Conservation (phyloP, 768 basidiomycete species). For the Piloderma croceum region DNA sequence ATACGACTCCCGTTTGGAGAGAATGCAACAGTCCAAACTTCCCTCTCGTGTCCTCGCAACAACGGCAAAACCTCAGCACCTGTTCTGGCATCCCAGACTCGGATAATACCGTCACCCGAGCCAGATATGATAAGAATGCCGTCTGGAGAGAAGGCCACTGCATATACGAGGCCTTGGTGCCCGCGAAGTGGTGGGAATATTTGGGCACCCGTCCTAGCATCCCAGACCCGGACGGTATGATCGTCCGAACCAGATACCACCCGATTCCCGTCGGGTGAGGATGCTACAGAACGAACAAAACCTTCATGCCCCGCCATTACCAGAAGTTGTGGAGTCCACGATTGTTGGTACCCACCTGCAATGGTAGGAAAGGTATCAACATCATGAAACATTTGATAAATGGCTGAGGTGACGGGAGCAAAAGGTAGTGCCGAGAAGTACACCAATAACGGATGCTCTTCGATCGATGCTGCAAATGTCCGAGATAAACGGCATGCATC, state of each 20-base stretch:
- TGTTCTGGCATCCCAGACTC: conserved; percentile 24
- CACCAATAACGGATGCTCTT: too few species aligned
- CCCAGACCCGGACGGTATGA: conserved; percentile 22
- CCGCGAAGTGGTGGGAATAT: conserved; percentile 12
- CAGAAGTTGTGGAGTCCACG: conserved; percentile 27
- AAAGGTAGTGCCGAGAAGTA: conserved; percentile 28
- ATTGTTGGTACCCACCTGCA: conserved; percentile 24
- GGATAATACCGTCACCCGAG: conserved; percentile 20
- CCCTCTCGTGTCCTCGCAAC: conserved; percentile 14
- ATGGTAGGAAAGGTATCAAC: conserved; percentile 19
- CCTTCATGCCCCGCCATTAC: too few species aligned
- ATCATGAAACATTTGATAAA: conserved; percentile 24
- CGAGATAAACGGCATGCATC: too few species aligned
- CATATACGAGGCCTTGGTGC: conserved; percentile 7
- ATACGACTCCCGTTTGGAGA: conserved; percentile 22
- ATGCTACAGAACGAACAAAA: conserved; percentile 15
- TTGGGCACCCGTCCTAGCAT: conserved; percentile 5
- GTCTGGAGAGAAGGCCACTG: conserved; percentile 24
- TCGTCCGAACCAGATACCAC: conserved; percentile 25
- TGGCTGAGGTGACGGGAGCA: conserved; percentile 19
- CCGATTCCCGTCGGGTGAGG: conserved; percentile 23
- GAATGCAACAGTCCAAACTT: conserved; percentile 19
- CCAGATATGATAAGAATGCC: conserved; percentile 24
- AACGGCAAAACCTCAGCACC: conserved; percentile 3
- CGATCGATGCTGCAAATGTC: too few species aligned